Percentiles rank a stretch among this genome's conserved stretches.
Conservation (phyloP, 495 filamentous ascomycete species). For the Penicillium canariense region DNA sequence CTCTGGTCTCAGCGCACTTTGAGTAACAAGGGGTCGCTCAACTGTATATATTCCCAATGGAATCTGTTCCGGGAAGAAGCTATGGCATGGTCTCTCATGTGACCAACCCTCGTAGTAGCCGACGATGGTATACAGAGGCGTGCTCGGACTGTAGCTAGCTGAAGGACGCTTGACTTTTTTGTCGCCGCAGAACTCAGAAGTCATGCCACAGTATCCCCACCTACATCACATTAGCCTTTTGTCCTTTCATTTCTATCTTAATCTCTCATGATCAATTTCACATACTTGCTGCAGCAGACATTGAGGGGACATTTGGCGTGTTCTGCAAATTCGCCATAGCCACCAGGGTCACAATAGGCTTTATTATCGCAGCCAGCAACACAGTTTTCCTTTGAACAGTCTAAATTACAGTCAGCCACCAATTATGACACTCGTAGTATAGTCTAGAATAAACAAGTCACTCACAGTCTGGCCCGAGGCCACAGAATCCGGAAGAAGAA, state of each 20-base stretch:
- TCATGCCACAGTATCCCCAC: constrained; percentile 32
- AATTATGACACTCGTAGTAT: too few species aligned
- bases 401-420: too few species aligned
- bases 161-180: constrained; percentile 4
- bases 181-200: constrained; percentile 20
- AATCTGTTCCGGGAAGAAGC: constrained; percentile 6
- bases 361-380: constrained; percentile 23
- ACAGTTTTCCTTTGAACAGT: constrained; percentile 19
- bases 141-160: too few species aligned
- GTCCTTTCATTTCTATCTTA: background rate
- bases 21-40: too few species aligned
- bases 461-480: background rate
- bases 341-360: constrained; percentile 28
- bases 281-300: constrained; percentile 34
- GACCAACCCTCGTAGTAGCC: constrained; percentile 21
- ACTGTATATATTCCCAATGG: constrained; percentile 24
- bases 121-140: background rate
- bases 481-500: background rate
- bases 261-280: background rate
- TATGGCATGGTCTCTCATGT: background rate
- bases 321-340: constrained; percentile 15
- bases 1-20: too few species aligned
- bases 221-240: background rate
- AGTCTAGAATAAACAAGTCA: too few species aligned
- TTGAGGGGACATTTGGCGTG: constrained; percentile 30